These are phyloP conservation scores for Cucurbita ficifolia DNA, from an alignment of 306 rosid species.

Conservation along the genomic window DNA sequence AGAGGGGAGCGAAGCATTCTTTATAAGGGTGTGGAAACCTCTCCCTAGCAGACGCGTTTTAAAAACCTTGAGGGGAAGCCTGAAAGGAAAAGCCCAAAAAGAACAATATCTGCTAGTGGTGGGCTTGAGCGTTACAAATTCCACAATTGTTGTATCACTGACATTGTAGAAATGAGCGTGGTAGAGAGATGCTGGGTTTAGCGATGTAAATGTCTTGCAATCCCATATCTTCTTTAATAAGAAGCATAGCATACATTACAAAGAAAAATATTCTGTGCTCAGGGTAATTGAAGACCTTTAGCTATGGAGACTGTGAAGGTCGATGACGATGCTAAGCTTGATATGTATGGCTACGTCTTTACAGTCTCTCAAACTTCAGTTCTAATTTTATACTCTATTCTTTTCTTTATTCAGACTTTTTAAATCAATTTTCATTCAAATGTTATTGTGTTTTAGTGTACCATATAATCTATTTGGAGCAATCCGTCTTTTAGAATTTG, in stretches of 20 bases:
- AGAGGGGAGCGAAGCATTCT: no score
- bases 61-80: no score
- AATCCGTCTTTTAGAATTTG: not conserved
- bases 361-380: not conserved
- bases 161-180: conserved; percentile 72
- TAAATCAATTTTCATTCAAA: not conserved
- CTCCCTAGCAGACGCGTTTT: no score
- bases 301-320: conserved; percentile 93
- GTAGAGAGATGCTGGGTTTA: conserved; percentile 79
- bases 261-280: conserved; percentile 12
- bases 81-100: no score
- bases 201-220: conserved; percentile 32
- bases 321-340: conserved; percentile 82
- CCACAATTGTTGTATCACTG: conserved; percentile 1
- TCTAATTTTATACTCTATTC: not conserved
- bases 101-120: no score
- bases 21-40: no score
- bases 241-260: not conserved
- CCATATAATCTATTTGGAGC: not conserved
- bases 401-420: not conserved
- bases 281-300: conserved; percentile 75
- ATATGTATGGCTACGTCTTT: conserved; percentile 22
- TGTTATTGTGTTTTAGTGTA: not conserved
- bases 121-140: no score
- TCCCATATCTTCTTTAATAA: not conserved